Evolutionary conservation across 2,329 filamentous ascomycete species (phyloP).

Genomic region (Fusarium sp.): DNA sequence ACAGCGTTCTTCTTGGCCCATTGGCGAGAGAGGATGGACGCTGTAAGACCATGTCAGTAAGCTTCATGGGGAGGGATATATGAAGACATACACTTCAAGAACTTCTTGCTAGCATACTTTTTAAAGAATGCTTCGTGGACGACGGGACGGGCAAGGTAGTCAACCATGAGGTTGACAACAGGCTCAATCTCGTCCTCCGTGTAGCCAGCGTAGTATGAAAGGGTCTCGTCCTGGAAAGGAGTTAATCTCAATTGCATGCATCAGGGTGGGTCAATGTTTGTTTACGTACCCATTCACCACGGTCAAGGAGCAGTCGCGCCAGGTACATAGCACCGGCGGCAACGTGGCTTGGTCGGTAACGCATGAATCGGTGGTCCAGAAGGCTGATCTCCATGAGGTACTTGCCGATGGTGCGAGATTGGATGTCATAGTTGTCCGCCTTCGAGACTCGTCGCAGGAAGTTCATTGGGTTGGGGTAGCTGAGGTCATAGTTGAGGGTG

Average conservation of each 20-base stretch:
- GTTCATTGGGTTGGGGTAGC: constrained; percentile 99
- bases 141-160: constrained; percentile 92
- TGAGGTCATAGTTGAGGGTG: constrained; percentile 95
- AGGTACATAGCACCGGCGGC: constrained; percentile 96
- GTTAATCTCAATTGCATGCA: constrained; percentile 45
- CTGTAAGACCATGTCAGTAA: constrained; percentile 58
- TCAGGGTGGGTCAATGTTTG: not conserved
- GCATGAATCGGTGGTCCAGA: constrained; percentile 93
- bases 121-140: constrained; percentile 98
- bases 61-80: not conserved
- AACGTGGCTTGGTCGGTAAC: constrained; percentile 88
- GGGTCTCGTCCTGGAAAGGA: constrained; percentile 76
- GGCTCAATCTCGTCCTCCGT: constrained; percentile 92
- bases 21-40: constrained; percentile 88
- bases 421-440: constrained; percentile 99
- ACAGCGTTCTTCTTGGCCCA: constrained; percentile 89
- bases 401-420: constrained; percentile 96
- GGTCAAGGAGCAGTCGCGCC: constrained; percentile 88
- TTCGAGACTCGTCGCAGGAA: constrained; percentile 98
- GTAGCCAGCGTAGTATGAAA: constrained; percentile 93
- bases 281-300: constrained; percentile 87
- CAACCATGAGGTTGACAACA: constrained; percentile 93
- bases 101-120: constrained; percentile 99
- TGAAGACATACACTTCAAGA: constrained; percentile 86
- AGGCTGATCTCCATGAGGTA: constrained; percentile 98